phyloP scores from a whole-genome alignment of 305 asterid genomes.

The Coffea humblotiana region DNA sequence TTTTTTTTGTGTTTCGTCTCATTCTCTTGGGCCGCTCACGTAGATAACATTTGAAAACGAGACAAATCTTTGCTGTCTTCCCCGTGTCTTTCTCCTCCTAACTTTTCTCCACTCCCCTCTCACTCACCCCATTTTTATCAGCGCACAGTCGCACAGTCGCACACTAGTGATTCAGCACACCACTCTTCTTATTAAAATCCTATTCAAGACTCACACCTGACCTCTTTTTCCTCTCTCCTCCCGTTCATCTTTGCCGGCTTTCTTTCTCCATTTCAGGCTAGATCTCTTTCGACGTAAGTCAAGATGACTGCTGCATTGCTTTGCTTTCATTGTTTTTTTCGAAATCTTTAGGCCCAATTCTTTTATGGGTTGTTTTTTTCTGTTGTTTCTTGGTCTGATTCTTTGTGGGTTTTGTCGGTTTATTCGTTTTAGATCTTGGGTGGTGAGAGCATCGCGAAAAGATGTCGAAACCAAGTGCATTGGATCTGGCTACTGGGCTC shows the following conservation, averaged over 20 bases:
- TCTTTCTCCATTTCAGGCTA: background rate
- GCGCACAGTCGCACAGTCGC: background rate
- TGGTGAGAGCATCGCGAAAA: constrained; percentile 23
- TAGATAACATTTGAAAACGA: too few relatives aligned
- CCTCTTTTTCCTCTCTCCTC: too few relatives aligned
- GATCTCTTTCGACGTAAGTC: constrained; percentile 18
- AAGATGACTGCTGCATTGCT: constrained; percentile 8
- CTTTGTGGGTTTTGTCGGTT: background rate
- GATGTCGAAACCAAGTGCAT: constrained; percentile 75
- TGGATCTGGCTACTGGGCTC: constrained; percentile 91
- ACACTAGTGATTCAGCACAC: background rate
- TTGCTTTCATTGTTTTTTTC: background rate
- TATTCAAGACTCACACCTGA: too few relatives aligned
- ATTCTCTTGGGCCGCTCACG: background rate
- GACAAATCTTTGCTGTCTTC: too few relatives aligned
- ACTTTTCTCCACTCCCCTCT: too few relatives aligned
- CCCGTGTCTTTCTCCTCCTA: background rate
- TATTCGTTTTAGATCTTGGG: constrained; percentile 31
- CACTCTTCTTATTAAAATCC: background rate
- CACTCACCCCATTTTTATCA: too few relatives aligned
- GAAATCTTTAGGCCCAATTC: background rate
- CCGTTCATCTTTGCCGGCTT: background rate
- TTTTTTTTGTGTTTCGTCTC: too few relatives aligned
- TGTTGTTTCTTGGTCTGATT: background rate
- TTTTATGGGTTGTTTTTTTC: background rate